A percentile compares a stretch with the other conserved stretches of the same genome.
phyloP scores from a whole-genome alignment of 2,329 filamentous ascomycete species.

The Sclerotinia sclerotiorum region DNA sequence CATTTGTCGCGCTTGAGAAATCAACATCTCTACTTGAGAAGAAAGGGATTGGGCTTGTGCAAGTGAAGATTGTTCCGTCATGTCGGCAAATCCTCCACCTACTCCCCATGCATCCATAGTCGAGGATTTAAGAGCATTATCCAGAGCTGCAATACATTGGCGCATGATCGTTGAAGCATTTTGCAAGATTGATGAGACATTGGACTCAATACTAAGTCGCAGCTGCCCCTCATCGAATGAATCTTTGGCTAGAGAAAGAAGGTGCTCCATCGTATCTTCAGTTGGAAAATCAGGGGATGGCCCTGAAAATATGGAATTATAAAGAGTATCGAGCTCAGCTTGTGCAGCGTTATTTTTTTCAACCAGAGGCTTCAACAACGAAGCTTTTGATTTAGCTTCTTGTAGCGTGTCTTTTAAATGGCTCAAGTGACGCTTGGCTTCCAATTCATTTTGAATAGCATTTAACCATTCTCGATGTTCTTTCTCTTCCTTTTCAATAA shows the following conservation, averaged over 20 bases:
- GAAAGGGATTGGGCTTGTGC: conserved; percentile 56
- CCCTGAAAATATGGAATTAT: conserved; percentile 53
- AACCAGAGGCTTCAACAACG: conserved; percentile 43
- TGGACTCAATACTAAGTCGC: conserved; percentile 44
- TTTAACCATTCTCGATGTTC: conserved; percentile 57
- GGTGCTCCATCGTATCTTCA: conserved; percentile 50
- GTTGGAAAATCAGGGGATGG: conserved; percentile 52
- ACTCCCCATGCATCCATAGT: conserved; percentile 50
- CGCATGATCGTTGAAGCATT: conserved; percentile 44
- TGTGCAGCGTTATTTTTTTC: conserved; percentile 46
- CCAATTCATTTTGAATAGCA: conserved; percentile 49
- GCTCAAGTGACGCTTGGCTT: conserved; percentile 37
- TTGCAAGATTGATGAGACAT: conserved; percentile 44
- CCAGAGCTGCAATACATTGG: conserved; percentile 43
- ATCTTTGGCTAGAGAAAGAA: conserved; percentile 40
- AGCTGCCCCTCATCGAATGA: conserved; percentile 44
- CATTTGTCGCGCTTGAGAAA: conserved; percentile 44
- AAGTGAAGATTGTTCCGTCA: conserved; percentile 40
- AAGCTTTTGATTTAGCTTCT: conserved; percentile 43
- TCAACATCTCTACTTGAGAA: conserved; percentile 46
- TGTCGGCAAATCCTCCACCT: conserved; percentile 39
- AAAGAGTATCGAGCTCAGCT: conserved; percentile 51
- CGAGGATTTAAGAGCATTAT: conserved; percentile 46
- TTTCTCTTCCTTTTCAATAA: conserved; percentile 48
- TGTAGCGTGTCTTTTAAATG: conserved; percentile 44